These are phyloP conservation scores for Penicillium angulare DNA, from an alignment of 495 filamentous ascomycete genomes.

Conservation along the genomic window DNA sequence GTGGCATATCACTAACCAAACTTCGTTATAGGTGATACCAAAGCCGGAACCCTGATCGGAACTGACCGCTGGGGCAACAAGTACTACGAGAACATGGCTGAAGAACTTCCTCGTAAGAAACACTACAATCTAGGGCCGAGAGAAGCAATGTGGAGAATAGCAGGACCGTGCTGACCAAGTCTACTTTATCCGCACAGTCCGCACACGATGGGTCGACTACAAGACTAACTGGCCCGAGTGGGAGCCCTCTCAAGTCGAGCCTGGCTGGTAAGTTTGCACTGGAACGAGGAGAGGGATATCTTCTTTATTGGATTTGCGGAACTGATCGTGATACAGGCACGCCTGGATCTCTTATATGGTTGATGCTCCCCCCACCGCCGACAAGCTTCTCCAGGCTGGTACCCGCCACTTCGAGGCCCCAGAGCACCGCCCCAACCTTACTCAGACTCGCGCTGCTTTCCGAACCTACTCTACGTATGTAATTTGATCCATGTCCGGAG, in stretches of 20 bases:
- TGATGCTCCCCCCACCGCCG: slow-evolving; percentile 75
- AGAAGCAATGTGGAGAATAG: neutral
- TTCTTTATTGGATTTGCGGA: neutral
- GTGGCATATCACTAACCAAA: slow-evolving; percentile 11
- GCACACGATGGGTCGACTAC: slow-evolving; percentile 98
- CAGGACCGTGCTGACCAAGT: neutral
- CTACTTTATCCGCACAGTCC: slow-evolving; percentile 54
- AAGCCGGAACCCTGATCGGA: slow-evolving; percentile 84
- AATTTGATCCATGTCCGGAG: neutral
- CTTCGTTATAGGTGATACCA: slow-evolving; percentile 78
- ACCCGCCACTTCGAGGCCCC: slow-evolving; percentile 71
- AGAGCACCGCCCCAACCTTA: slow-evolving; percentile 73
- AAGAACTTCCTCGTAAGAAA: slow-evolving; percentile 85
- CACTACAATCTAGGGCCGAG: neutral
- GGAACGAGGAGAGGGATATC: neutral
- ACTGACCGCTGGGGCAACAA: slow-evolving; percentile 93
- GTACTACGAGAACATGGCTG: slow-evolving; percentile 87
- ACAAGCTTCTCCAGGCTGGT: slow-evolving; percentile 66
- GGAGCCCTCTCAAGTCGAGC: slow-evolving; percentile 90
- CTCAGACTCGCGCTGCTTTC: slow-evolving; percentile 72
- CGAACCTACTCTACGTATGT: slow-evolving; percentile 93
- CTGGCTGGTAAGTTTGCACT: slow-evolving; percentile 68
- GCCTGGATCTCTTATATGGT: slow-evolving; percentile 94
- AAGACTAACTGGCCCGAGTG: slow-evolving; percentile 68
- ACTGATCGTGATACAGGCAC: slow-evolving; percentile 57